Conservation (phyloP, 2,329 filamentous ascomycete species). For the Fusarium virguliforme region DNA sequence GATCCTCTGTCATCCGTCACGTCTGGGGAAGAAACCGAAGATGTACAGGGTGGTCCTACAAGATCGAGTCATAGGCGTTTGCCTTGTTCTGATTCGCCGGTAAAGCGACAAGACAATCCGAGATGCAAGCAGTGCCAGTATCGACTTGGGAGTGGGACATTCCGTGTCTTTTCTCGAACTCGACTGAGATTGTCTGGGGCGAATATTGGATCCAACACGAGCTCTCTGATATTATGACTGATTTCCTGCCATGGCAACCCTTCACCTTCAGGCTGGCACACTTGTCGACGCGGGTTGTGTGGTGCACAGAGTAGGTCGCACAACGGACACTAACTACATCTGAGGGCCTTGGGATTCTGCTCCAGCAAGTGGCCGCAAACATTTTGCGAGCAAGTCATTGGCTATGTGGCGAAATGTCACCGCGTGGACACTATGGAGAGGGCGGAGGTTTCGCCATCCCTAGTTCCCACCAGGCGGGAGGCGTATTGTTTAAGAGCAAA, state of each 20-base stretch:
- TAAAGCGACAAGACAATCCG: constrained; percentile 27
- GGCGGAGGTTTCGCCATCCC: neutral
- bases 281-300: neutral
- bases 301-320: constrained; percentile 2
- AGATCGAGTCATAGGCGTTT: constrained; percentile 22
- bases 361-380: constrained; percentile 1
- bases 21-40: constrained; percentile 35
- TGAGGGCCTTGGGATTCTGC: neutral
- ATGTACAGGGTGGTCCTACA: constrained; percentile 27
- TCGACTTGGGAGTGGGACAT: neutral
- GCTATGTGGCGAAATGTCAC: constrained; percentile 1
- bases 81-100: constrained; percentile 22
- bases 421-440: constrained; percentile 6
- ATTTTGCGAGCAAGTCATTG: neutral
- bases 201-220: neutral
- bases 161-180: neutral
- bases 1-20: constrained; percentile 23
- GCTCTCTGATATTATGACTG: neutral
- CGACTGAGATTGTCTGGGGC: neutral
- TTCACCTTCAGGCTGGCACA: neutral
- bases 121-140: neutral
- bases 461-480: neutral
- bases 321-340: neutral
- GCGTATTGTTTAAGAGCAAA: neutral
- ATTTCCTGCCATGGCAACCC: neutral